Conservation (phyloP, 2,329 filamentous ascomycete species). For the Colletotrichum truncatum region DNA sequence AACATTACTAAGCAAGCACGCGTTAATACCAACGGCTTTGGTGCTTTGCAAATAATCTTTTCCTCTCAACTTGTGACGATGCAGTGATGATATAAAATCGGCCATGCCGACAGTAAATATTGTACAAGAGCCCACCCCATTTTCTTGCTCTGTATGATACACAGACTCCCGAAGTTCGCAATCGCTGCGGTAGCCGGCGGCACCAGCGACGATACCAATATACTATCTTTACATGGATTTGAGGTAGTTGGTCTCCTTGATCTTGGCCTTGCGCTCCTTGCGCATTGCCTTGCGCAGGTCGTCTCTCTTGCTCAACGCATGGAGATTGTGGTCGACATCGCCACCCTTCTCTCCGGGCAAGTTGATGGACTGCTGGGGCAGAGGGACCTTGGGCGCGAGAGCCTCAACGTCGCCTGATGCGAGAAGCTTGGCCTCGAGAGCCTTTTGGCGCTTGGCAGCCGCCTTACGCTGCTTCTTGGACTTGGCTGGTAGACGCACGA, state of each 20-base stretch:
- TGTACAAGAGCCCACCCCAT: constrained; percentile 16
- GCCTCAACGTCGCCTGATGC: constrained; percentile 73
- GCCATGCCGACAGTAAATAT: constrained; percentile 20
- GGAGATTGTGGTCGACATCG: constrained; percentile 54
- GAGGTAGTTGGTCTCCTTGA: constrained; percentile 89
- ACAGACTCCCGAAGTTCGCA: not conserved
- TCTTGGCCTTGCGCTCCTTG: constrained; percentile 76
- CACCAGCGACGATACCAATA: not conserved
- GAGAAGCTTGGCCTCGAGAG: constrained; percentile 66
- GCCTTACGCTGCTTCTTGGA: constrained; percentile 82
- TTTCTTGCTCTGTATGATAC: constrained; percentile 25
- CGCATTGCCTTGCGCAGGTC: constrained; percentile 78
- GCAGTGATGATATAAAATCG: constrained; percentile 20
- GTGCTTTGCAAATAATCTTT: not conserved
- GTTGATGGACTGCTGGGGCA: constrained; percentile 83
- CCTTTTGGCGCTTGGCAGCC: constrained; percentile 72
- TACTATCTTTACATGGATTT: constrained; percentile 71
- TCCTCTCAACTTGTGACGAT: not conserved
- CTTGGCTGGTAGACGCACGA: constrained; percentile 66
- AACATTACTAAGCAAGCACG: not conserved
- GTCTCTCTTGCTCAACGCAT: constrained; percentile 61
- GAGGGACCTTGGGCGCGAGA: constrained; percentile 74
- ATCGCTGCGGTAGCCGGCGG: not conserved
- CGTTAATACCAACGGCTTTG: not conserved
- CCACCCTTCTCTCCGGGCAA: constrained; percentile 62